phyloP scores from a whole-genome alignment of 2,329 filamentous ascomycete genomes.

The Cladosporium phlei region DNA sequence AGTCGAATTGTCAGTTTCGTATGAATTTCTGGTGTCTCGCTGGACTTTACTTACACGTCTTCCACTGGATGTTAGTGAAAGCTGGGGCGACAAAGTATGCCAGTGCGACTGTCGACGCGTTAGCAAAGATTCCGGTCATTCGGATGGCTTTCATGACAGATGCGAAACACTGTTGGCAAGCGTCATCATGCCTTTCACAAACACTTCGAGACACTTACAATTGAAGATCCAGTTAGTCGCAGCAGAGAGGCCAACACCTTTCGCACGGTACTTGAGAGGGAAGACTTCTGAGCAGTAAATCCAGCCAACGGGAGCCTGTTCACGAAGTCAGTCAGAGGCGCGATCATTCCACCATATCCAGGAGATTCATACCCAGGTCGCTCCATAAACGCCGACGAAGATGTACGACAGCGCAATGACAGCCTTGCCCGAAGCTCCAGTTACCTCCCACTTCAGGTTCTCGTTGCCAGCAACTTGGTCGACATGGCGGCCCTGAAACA shows the following conservation, averaged over 20 bases:
- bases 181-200: too few relatives aligned
- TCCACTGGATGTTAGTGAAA: slow-evolving; percentile 52
- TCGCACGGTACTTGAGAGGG: slow-evolving; percentile 58
- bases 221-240: slow-evolving; percentile 59
- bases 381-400: slow-evolving; percentile 67
- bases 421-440: slow-evolving; percentile 37
- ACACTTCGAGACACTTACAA: too few relatives aligned
- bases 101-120: slow-evolving; percentile 39
- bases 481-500: slow-evolving; percentile 44
- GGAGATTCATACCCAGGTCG: slow-evolving; percentile 47
- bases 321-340: too few relatives aligned
- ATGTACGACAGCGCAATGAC: slow-evolving; percentile 68
- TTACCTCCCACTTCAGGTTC: slow-evolving; percentile 38
- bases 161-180: too few relatives aligned
- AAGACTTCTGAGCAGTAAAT: slow-evolving; percentile 59
- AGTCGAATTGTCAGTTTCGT: slow-evolving; percentile 30
- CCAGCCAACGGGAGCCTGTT: slow-evolving; percentile 55
- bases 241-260: slow-evolving; percentile 58
- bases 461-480: slow-evolving; percentile 36
- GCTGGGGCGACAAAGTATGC: slow-evolving; percentile 55
- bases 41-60: slow-evolving; percentile 50
- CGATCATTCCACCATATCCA: too few relatives aligned
- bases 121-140: slow-evolving; percentile 43
- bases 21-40: too few relatives aligned
- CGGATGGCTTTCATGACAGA: slow-evolving; percentile 51